phyloP scores from a whole-genome alignment of 2,329 filamentous ascomycete species.

The Albifimbria verrucaria region DNA sequence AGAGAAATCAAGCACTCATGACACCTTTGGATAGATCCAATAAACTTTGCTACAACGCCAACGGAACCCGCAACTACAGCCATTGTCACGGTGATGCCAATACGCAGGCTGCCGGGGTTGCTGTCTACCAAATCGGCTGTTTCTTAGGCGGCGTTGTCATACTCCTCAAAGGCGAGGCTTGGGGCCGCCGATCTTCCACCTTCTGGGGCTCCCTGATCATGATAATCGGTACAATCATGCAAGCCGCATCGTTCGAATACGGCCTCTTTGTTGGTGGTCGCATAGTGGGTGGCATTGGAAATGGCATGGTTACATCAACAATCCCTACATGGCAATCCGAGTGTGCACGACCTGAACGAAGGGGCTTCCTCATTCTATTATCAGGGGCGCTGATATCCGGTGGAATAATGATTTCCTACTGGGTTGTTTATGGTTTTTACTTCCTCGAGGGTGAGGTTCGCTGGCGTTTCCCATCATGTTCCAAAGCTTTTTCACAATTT shows the following conservation, averaged over 20 bases:
- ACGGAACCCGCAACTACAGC: conserved; percentile 8
- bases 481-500: conserved; percentile 24
- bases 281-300: conserved; percentile 22
- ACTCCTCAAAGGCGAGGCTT: conserved; percentile 24
- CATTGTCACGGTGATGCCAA: conserved; percentile 21
- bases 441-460: conserved; percentile 24
- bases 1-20: conserved; percentile 20
- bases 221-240: conserved; percentile 25
- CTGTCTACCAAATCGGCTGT: conserved; percentile 24
- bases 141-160: conserved; percentile 25
- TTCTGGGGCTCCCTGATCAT: conserved; percentile 28
- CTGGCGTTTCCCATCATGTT: conserved; percentile 30
- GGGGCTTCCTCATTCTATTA: conserved; percentile 22
- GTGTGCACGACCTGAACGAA: conserved; percentile 21
- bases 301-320: conserved; percentile 24
- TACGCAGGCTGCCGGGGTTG: conserved; percentile 24
- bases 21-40: conserved; percentile 21
- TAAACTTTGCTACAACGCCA: conserved; percentile 19
- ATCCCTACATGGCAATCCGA: conserved; percentile 27
- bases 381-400: conserved; percentile 23
- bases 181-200: conserved; percentile 27
- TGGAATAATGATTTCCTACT: conserved; percentile 28
- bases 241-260: conserved; percentile 19
- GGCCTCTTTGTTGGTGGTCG: conserved; percentile 20
- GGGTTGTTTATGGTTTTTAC: conserved; percentile 28